These are phyloP conservation scores for Adansonia madagascariensis DNA, from an alignment of 441 rosid genomes.

Conservation along the genomic window DNA sequence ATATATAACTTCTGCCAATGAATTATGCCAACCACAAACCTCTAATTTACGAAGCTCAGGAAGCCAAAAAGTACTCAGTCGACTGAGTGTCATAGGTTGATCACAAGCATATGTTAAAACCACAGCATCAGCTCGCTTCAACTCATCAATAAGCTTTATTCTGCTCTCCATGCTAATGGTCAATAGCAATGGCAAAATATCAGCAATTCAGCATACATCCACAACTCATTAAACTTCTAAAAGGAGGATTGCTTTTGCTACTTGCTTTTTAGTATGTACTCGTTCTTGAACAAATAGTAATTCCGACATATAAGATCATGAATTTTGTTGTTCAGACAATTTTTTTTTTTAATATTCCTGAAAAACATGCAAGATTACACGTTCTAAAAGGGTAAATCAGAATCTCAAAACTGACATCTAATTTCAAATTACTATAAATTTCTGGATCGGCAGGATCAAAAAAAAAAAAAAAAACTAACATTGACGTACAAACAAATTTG, in stretches of 20 bases:
- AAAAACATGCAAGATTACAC: not conserved
- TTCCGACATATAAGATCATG: not conserved
- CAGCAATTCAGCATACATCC: constrained; percentile 12
- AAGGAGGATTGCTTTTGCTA: not conserved
- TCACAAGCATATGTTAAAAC: constrained; percentile 59
- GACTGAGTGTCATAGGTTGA: constrained; percentile 48
- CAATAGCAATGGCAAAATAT: constrained; percentile 26
- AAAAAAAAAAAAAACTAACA: not conserved
- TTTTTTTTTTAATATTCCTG: not conserved
- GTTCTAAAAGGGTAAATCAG: not conserved
- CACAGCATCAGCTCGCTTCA: constrained; percentile 63
- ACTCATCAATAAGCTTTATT: constrained; percentile 57
- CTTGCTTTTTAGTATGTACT: not conserved
- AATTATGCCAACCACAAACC: constrained; percentile 31
- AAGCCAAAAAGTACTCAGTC: constrained; percentile 61
- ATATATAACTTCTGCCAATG: not conserved
- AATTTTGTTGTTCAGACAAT: not conserved
- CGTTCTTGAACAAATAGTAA: not conserved
- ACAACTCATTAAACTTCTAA: constrained; percentile 12
- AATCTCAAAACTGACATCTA: not conserved
- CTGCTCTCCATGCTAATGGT: constrained; percentile 53
- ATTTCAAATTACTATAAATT: not conserved
- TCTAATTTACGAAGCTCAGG: constrained; percentile 59
- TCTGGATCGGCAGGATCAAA: not conserved
- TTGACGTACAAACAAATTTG: no score